Percentiles rank a stretch among this genome's conserved stretches.
Evolutionary conservation across 2,329 filamentous ascomycete genomes (phyloP).

Genomic region (Pseudocercospora musae): DNA sequence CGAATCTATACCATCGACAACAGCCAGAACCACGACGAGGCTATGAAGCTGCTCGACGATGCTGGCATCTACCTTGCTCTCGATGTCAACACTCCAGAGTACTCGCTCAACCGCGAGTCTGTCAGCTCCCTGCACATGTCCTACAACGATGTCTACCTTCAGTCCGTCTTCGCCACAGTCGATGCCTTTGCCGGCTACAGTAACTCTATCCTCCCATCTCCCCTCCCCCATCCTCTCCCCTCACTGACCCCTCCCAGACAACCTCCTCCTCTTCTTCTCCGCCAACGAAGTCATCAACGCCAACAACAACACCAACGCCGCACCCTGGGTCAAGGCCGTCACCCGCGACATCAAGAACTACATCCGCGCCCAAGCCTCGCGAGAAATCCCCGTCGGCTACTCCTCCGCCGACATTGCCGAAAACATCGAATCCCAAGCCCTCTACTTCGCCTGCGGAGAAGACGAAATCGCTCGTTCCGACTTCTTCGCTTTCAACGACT

Average conservation of each 20-base stretch:
- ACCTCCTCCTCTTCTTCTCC: constrained; percentile 80
- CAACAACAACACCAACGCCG: constrained; percentile 58
- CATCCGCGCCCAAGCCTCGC: constrained; percentile 65
- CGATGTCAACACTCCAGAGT: constrained; percentile 83
- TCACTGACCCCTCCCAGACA: constrained; percentile 45
- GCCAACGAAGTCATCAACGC: constrained; percentile 73
- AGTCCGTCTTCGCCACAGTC: constrained; percentile 81
- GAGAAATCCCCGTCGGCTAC: constrained; percentile 74
- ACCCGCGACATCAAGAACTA: constrained; percentile 80
- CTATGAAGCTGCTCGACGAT: constrained; percentile 75
- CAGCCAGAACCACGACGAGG: constrained; percentile 72
- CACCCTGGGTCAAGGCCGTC: constrained; percentile 68
- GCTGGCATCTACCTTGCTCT: constrained; percentile 89
- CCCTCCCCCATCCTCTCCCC: background rate
- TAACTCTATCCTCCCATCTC: constrained; percentile 36
- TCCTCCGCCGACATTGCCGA: constrained; percentile 78
- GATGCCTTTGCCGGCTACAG: constrained; percentile 76
- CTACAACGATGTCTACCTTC: constrained; percentile 84
- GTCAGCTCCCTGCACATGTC: constrained; percentile 57
- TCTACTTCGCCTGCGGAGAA: constrained; percentile 88
- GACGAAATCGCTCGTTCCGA: constrained; percentile 75
- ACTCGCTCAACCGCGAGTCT: constrained; percentile 76
- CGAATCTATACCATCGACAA: constrained; percentile 95
- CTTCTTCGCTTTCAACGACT: constrained; percentile 87
- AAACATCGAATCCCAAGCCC: constrained; percentile 80